Evolutionary conservation across 176 grass and related monocot genomes (phyloP).

Genomic region (Musa beccarii): DNA sequence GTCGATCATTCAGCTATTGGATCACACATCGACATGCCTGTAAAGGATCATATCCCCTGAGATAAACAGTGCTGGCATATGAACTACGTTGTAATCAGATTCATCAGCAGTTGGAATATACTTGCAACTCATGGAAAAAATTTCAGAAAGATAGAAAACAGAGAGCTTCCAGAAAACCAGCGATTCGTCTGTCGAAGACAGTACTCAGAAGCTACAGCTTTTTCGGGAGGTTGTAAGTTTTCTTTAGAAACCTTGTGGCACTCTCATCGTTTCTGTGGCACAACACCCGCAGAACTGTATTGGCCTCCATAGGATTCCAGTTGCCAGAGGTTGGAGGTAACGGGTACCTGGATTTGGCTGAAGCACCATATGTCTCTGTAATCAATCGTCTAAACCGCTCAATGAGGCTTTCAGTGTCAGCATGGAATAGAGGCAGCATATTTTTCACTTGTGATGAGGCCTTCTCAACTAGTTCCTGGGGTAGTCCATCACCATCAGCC

Average conservation of each 20-base stretch:
- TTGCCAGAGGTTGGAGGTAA: slow-evolving; percentile 70
- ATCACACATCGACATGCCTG: not conserved
- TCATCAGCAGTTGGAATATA: not conserved
- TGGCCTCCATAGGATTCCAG: slow-evolving; percentile 78
- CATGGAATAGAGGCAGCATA: slow-evolving; percentile 60
- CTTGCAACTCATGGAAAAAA: not conserved
- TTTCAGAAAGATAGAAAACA: not conserved
- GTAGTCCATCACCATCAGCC: slow-evolving; percentile 88
- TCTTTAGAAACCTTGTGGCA: slow-evolving; percentile 90
- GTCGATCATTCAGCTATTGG: not conserved
- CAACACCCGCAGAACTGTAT: slow-evolving; percentile 79
- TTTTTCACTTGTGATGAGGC: slow-evolving; percentile 82
- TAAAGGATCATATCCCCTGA: not conserved
- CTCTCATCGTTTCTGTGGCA: slow-evolving; percentile 80
- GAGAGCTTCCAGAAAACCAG: not conserved
- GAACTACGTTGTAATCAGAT: not conserved
- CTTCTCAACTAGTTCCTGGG: slow-evolving; percentile 86
- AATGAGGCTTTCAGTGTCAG: slow-evolving; percentile 66
- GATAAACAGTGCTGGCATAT: not conserved
- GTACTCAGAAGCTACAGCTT: slow-evolving; percentile 32
- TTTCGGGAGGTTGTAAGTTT: slow-evolving; percentile 90
- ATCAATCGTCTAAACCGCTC: slow-evolving; percentile 68
- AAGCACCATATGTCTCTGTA: slow-evolving; percentile 35
- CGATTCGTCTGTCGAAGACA: not conserved
- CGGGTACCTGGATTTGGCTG: slow-evolving; percentile 43